Evolutionary conservation across 805 yeast species (phyloP), one percentile per base, ranked within the genome.

Genomic region (Millerozyma acaciae): DNA sequence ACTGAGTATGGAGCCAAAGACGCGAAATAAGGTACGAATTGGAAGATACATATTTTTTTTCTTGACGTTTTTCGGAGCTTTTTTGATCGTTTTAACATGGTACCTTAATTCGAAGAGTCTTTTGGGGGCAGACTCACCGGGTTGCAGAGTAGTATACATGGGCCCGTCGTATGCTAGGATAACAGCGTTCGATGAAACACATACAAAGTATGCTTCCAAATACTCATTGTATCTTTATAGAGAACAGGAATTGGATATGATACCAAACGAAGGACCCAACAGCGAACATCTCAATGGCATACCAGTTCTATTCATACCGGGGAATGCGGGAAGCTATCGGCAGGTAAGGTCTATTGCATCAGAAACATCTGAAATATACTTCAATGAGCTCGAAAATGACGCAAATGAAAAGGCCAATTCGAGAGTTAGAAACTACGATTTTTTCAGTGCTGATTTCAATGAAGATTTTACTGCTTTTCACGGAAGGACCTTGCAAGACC

Each of bases 401-500:
- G 41, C 22, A 39, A 52, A 35, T 49, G 38, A 50, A 29, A 55
- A 54, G 17, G 45, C 33, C 6, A 61, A 63, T 34, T 47, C 54
- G 6, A 49, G 55, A 20, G 57, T 63, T 2, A 54, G 63, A 33
- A 77, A 75, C 43, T 63, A 86, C 33, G 98, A 93, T 55, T 84
- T 89, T 55, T 90, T 88, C 54, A 70, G 94, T 1, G 94, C 95
- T 1, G 96, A 90, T 55, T 93, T 90, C 63, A 88, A 89, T 51
- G 97, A 89, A 58, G 97, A 93, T 51, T 80, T 87, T 47, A 88
- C 97, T 1, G 97, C 97, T 0, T 85, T 90, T 56, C 97, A 90
- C 56, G 98, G 98, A 1, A 70, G 90, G 45, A 89, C 97, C 3
- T 68, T 93, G 70, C 60, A 87, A 21, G 97, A 90, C 52, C 97